phyloP scores from a whole-genome alignment of 2,329 filamentous ascomycete species.

The Tympanopsis confertula region DNA sequence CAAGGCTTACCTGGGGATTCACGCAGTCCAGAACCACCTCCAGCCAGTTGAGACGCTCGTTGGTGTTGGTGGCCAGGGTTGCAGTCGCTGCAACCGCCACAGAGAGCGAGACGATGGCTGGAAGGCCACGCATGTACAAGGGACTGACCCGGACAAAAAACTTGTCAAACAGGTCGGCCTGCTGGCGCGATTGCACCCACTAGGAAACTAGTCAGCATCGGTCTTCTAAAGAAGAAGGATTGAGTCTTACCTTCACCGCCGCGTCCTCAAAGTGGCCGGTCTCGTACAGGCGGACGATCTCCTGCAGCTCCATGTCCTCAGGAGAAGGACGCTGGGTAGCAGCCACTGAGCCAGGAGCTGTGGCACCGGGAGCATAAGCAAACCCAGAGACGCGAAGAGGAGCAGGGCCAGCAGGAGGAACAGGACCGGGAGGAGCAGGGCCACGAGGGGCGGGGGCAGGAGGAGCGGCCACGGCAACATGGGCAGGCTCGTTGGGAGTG shows the following conservation, averaged over 20 bases:
- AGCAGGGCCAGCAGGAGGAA: no score
- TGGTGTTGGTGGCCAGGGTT: slow-evolving; percentile 36
- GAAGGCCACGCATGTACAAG: slow-evolving; percentile 38
- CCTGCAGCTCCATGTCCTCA: slow-evolving; percentile 25
- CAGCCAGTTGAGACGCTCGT: slow-evolving; percentile 46
- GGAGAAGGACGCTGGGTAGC: neutral
- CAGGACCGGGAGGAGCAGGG: no score
- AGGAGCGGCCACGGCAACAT: no score
- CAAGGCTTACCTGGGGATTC: slow-evolving; percentile 38
- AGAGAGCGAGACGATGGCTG: slow-evolving; percentile 45
- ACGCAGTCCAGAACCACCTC: slow-evolving; percentile 39
- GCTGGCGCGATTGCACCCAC: slow-evolving; percentile 51
- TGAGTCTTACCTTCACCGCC: slow-evolving; percentile 24
- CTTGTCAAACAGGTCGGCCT: slow-evolving; percentile 47
- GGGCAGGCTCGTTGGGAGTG: no score
- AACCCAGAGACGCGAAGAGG: no score
- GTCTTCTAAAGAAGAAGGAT: slow-evolving; percentile 1
- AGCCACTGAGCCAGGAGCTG: neutral
- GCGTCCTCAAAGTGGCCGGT: slow-evolving; percentile 27
- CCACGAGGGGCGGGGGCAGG: no score
- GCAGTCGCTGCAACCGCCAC: slow-evolving; percentile 51
- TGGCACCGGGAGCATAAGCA: no score
- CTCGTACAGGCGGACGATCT: slow-evolving; percentile 25
- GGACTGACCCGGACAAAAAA: slow-evolving; percentile 47
- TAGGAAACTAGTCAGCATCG: slow-evolving; percentile 11